These are phyloP conservation scores for Aspergillus fumigatus DNA, from an alignment of 2,329 filamentous ascomycete genomes.

Conservation along the genomic window DNA sequence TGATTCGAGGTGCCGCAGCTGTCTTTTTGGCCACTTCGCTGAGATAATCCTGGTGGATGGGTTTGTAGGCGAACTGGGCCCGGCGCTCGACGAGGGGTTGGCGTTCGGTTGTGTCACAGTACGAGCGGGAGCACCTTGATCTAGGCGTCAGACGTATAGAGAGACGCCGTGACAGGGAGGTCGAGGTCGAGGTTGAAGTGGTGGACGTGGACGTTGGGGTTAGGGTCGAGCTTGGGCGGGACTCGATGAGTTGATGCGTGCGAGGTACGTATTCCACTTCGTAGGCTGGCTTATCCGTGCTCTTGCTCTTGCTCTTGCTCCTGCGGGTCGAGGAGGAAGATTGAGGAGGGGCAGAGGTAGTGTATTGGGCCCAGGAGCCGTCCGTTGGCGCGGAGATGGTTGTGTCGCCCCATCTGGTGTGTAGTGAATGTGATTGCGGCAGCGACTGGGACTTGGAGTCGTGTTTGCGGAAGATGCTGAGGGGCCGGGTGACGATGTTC, in stretches of 20 bases:
- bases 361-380: slow-evolving; percentile 35
- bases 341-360: slow-evolving; percentile 21
- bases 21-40: slow-evolving; percentile 24
- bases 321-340: slow-evolving; percentile 9
- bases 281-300: slow-evolving; percentile 20
- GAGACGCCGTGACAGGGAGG: slow-evolving; percentile 23
- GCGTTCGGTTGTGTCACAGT: slow-evolving; percentile 2
- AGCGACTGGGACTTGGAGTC: slow-evolving; percentile 16
- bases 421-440: slow-evolving; percentile 13
- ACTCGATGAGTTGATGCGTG: slow-evolving; percentile 7
- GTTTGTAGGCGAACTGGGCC: slow-evolving; percentile 31
- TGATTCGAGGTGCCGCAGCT: not conserved
- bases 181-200: slow-evolving; percentile 14
- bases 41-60: slow-evolving; percentile 28
- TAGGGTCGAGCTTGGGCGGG: slow-evolving; percentile 1
- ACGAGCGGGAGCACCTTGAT: slow-evolving; percentile 10
- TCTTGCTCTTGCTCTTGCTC: not conserved
- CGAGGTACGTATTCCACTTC: slow-evolving; percentile 17
- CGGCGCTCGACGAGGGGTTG: slow-evolving; percentile 1
- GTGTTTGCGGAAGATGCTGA: slow-evolving; percentile 28
- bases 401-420: slow-evolving; percentile 38
- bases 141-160: slow-evolving; percentile 25
- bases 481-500: slow-evolving; percentile 24
- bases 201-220: slow-evolving; percentile 10
- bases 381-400: slow-evolving; percentile 35